phyloP scores from a whole-genome alignment of 2,329 filamentous ascomycete species.

The Cylindrodendrum hubeiense region DNA sequence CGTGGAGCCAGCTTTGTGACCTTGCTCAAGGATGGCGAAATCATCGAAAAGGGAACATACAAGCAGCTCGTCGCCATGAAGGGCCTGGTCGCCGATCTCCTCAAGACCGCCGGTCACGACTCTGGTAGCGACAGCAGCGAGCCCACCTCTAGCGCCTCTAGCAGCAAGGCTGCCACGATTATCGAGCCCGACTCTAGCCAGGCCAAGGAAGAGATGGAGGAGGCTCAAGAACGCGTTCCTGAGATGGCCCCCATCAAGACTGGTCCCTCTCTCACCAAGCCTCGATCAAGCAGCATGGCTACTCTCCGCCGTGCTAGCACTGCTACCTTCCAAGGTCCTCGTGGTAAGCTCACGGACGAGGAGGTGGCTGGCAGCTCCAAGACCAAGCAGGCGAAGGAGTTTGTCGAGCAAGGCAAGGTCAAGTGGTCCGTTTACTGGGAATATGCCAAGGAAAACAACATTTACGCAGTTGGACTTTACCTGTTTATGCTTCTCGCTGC shows the following conservation, averaged over 20 bases:
- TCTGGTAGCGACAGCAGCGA: conserved; percentile 56
- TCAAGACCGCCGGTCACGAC: conserved; percentile 79
- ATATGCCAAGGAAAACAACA: conserved; percentile 95
- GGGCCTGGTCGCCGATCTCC: conserved; percentile 86
- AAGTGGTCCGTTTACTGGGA: conserved; percentile 94
- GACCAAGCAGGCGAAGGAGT: conserved; percentile 89
- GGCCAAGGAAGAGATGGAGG: conserved; percentile 77
- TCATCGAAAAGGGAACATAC: conserved; percentile 91
- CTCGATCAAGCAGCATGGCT: conserved; percentile 76
- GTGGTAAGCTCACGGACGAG: conserved; percentile 87
- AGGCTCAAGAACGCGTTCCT: conserved; percentile 82
- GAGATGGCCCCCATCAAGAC: conserved; percentile 81
- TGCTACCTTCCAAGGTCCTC: conserved; percentile 87
- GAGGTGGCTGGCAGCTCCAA: conserved; percentile 79
- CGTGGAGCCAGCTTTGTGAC: conserved; percentile 91
- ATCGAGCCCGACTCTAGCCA: conserved; percentile 64
- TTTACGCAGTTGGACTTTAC: conserved; percentile 86
- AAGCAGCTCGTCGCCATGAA: conserved; percentile 93
- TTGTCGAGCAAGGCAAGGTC: conserved; percentile 93
- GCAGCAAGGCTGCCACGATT: conserved; percentile 69
- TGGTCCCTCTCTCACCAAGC: conserved; percentile 62
- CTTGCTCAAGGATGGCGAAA: conserved; percentile 83
- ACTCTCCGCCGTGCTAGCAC: conserved; percentile 92
- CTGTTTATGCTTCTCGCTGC: conserved; percentile 80
- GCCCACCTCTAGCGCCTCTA: conserved; percentile 58